Evolutionary conservation across 306 rosid genomes (phyloP), one percentile per base, ranked within the genome.

Genomic region (Citrullus colocynthis): DNA sequence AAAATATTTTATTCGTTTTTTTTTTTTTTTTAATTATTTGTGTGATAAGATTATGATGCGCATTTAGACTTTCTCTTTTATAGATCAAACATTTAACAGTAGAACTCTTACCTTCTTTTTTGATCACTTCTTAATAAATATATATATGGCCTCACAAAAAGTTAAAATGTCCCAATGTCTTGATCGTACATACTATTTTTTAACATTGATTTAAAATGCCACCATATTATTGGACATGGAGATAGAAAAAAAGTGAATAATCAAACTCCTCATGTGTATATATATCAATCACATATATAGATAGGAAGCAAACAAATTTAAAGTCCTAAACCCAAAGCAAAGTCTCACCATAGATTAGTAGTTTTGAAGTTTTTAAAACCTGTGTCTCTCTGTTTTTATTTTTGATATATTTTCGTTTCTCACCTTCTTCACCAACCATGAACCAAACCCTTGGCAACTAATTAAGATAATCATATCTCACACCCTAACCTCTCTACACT

Each of bases 391-490:
- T 59, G 2, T 21, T 5, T 12, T 32, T 62, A 6, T 48, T 21
- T 28, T 58, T 5, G 17, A 2, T 13, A 2, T 13, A 2, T 7
- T 62, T 37, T 36, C 0, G 3, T 5, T 65, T 65, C 73, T 65
- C 51, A 65, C 30, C 73, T 65, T 65, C 73, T 65, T 65, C 73
- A 74, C 78, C 78, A 74, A 74, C 78, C 48, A 74, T 32, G 78
- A 32, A 74, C 78, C 77, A 73, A 44, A n/a, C 15, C 55, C 2
- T 14, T 52, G 20, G 9, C 0, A 52, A 6, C 9, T 32, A 32
- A 32, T 52, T 52, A n/a, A 15, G 57, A 52, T 52, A 6, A 34
- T 52, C 57, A 52, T 16, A 16, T 15, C 57, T 3, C 69, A n/a
- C n/a, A n/a, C n/a, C n/a, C n/a, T n/a, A n/a, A n/a, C n/a, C n/a